Base-by-base conservation (phyloP, 2,329 filamentous ascomycete genomes). In the Xylaria sp. region DNA sequence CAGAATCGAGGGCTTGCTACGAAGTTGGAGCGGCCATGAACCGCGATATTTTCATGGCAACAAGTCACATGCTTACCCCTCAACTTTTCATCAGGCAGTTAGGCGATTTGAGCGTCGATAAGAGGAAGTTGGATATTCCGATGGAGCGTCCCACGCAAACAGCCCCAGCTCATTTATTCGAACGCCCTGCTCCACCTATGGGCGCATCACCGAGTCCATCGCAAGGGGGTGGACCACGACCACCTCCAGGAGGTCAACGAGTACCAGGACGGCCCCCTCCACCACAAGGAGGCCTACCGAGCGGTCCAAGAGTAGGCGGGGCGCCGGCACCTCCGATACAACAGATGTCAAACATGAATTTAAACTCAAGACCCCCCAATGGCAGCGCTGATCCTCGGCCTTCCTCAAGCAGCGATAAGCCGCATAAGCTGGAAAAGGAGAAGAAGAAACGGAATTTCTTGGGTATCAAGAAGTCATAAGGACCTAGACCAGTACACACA, bases 51-150 rank as follows among this genome's bases (percentile, higher is more conserved):
- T 93, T 97, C 78, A 87, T 99, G 5, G 89, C 91, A 21, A 96
- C 93, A 0, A 94, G 92, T 27, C 96, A 99, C 78, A 98, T 99
- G 94, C 84, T 97, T 55, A 96, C 91, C 0, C 95, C 96, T 0
- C 84, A 88, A 50, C 85, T 97, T 23, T 99, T 94, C 79, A 81
- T 97, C 40, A 90, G 92, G 47, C 94, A 98, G 79, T 82, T 98
- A 1, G 88, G 89, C 21, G 94, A 97, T 76, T 85, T 98, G 16
- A 91, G 90, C 69, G 86, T 88, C 42, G 91, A 94, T 75, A 91
- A 91, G 76, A 87, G 92, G 61, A 87, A 89, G 54, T 86, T 99
- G 18, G 90, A 93, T 74, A 87, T 99, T 5, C 96, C 95, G 0
- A 85, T 91, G 65, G 94, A 98, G 70, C 86, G 90, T 47, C 93